A percentile compares a stretch with the other conserved stretches of the same genome.
Conservation (phyloP, 1,284 basidiomycete genomes). For the Fomes fomentarius region DNA sequence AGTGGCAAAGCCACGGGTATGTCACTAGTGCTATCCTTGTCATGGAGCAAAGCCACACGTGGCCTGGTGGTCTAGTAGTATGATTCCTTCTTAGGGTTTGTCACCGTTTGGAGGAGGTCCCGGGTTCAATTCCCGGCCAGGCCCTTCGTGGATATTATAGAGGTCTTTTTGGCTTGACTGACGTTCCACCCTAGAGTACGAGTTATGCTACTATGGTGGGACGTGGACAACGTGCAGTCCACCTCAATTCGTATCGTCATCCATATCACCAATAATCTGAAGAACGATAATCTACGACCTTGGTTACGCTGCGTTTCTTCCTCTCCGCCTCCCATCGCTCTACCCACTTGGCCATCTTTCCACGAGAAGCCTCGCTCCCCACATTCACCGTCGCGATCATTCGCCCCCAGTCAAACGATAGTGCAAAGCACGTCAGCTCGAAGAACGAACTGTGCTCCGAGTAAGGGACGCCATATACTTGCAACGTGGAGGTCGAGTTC, state of each 20-base stretch:
- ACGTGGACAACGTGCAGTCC: too few species aligned
- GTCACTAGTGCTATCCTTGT: too few species aligned
- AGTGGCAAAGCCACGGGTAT: too few species aligned
- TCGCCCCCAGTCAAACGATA: constrained; percentile 78
- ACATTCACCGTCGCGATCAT: constrained; percentile 98
- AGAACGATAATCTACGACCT: constrained; percentile 63
- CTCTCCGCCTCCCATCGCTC: constrained; percentile 85
- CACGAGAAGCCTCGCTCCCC: constrained; percentile 75
- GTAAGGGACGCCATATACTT: constrained; percentile 91
- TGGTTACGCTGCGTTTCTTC: constrained; percentile 55
- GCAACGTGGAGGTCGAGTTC: constrained; percentile 70
- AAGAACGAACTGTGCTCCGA: constrained; percentile 96
- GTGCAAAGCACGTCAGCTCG: constrained; percentile 92
- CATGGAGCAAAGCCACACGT: neutral
- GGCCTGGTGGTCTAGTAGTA: constrained; percentile 77
- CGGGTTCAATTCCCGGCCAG: constrained; percentile 86
- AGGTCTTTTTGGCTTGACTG: too few species aligned
- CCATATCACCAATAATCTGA: constrained; percentile 74
- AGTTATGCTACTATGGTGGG: too few species aligned
- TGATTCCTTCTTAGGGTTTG: constrained; percentile 55
- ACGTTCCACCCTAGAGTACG: too few species aligned
- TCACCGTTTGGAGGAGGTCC: constrained; percentile 70
- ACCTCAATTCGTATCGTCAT: too few species aligned
- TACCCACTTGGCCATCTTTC: constrained; percentile 88
- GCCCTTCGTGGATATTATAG: too few species aligned